A percentile compares a stretch with the other conserved stretches of the same genome.
Conservation (phyloP, 805 yeast genomes). For the Saturnispora serradocipensis region DNA sequence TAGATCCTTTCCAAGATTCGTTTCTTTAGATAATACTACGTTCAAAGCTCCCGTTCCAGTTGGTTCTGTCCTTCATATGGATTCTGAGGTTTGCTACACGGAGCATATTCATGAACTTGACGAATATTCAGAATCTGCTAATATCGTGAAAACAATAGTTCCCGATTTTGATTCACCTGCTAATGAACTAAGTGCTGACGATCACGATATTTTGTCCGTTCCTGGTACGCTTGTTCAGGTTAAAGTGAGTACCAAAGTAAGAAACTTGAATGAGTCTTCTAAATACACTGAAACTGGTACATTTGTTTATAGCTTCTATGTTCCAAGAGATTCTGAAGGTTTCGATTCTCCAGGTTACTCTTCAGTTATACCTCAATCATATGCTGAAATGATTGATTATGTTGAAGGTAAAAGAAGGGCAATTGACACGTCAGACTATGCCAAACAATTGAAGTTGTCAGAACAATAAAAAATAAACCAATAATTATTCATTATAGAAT, state of each 20-base stretch:
- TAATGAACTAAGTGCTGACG: slow-evolving; percentile 41
- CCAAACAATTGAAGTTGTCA: slow-evolving; percentile 32
- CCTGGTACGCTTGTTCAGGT: slow-evolving; percentile 91
- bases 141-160: slow-evolving; percentile 18
- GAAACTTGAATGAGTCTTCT: slow-evolving; percentile 46
- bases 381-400: slow-evolving; percentile 86
- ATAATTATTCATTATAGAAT: not conserved
- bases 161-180: slow-evolving; percentile 49
- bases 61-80: slow-evolving; percentile 78
- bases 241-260: slow-evolving; percentile 74
- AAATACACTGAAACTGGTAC: slow-evolving; percentile 69
- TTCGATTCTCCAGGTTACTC: slow-evolving; percentile 48
- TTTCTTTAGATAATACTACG: slow-evolving; percentile 82
- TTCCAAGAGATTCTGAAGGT: slow-evolving; percentile 46
- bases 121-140: slow-evolving; percentile 22
- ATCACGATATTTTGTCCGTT: slow-evolving; percentile 51
- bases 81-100: slow-evolving; percentile 78
- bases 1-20: slow-evolving; percentile 77
- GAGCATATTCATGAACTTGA: slow-evolving; percentile 51
- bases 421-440: slow-evolving; percentile 66
- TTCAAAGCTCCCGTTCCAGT: slow-evolving; percentile 95
- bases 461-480: slow-evolving; percentile 9
- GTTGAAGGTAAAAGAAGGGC: slow-evolving; percentile 89
- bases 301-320: slow-evolving; percentile 83
- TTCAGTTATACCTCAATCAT: slow-evolving; percentile 78